A percentile compares a stretch with the other conserved stretches of the same genome.
Conservation (phyloP, 2,329 filamentous ascomycete genomes). For the Massarina eburnea region DNA sequence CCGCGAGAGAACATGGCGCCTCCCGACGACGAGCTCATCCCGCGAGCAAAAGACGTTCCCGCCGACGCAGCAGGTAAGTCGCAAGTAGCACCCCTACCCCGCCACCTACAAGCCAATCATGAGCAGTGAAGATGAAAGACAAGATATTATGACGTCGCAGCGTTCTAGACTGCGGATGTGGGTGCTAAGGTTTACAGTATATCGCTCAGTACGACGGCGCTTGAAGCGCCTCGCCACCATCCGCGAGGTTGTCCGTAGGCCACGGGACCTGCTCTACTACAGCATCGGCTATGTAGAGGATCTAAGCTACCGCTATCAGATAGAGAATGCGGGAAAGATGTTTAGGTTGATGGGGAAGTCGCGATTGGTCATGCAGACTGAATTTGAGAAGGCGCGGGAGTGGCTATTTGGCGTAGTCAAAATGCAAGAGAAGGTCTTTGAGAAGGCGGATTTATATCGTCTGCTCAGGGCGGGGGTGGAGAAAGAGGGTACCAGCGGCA, state of each 20-base stretch:
- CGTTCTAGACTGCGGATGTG: not conserved
- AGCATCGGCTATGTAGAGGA: not conserved
- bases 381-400: slow-evolving; percentile 4
- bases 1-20: too few relatives aligned
- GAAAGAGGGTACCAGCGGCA: slow-evolving; percentile 8
- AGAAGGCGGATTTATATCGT: slow-evolving; percentile 6
- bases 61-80: too few relatives aligned
- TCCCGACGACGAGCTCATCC: too few relatives aligned
- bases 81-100: too few relatives aligned
- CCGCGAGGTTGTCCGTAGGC: not conserved
- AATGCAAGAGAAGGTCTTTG: slow-evolving; percentile 5
- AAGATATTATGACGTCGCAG: not conserved
- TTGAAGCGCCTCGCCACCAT: not conserved
- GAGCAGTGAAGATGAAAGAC: not conserved
- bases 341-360: not conserved
- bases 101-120: too few relatives aligned
- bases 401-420: slow-evolving; percentile 15
- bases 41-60: too few relatives aligned
- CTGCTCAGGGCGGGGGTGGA: slow-evolving; percentile 16
- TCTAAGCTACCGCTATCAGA: not conserved
- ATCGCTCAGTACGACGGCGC: not conserved
- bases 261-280: not conserved
- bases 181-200: not conserved
- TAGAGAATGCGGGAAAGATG: not conserved
- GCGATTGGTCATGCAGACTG: not conserved